Base-by-base conservation (phyloP, 2,329 filamentous ascomycete species). In the Epichloe amarillans region DNA sequence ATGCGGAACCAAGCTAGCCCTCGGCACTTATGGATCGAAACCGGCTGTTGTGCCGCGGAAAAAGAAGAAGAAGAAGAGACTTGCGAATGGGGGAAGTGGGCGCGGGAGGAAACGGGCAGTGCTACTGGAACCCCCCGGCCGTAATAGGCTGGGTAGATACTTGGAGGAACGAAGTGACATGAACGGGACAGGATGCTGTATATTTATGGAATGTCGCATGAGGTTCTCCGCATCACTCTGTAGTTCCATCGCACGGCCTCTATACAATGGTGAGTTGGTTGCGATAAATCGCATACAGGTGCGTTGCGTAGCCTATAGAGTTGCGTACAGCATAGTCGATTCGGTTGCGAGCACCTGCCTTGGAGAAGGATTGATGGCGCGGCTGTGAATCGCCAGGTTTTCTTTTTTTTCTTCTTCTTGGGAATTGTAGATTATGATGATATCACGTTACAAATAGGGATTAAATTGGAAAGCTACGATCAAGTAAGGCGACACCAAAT, bases 41-140 rank as follows among this genome's bases (percentile, higher is more conserved):
- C 88, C 88, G 1, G 84, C 82, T n/a, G 84, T 91, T 5, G 72
- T 90, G 17, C 77, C 81, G 1, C 72, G 76, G 49, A 82, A 75
- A 61, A 89, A 84, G 71, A 87, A 83, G 66, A 89, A 86, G 73
- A 88, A 84, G 76, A 88, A 83, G 72, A 80, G 75, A 62, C 69
- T 73, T 30, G 64, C 72, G 46, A 78, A 80, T 12, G 52, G 52
- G 52, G 77, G 77, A 3, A 65, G 66, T 38, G 66, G 67, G 2
- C 63, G 2, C 63, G 72, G n/a, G 75, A 78, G 57, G 76, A 77
- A 49, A 81, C 77, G 1, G 76, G 74, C 3, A 80, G 80, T 56
- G 75, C 76, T 0, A 73, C 76, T 2, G 81, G 76, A 1, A 84
- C 81, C 1, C 80, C 82, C 1, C 73, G 71, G 19, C 65, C 64